These are phyloP conservation scores for Fusarium metavorans DNA, from an alignment of 2,329 filamentous ascomycete genomes.

Conservation along the genomic window DNA sequence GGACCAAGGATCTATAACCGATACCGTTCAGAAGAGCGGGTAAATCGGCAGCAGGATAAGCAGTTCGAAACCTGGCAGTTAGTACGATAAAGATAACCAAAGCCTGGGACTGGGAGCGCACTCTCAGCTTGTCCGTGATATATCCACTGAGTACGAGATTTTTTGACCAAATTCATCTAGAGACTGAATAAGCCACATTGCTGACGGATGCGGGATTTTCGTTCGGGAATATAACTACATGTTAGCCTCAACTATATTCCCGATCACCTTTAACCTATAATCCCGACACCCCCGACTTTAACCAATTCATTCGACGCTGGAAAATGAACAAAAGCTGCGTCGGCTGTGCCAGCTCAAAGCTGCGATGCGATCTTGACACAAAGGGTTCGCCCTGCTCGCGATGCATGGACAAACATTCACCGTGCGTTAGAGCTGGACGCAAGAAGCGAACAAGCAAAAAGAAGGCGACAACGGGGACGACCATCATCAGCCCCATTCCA, in stretches of 20 bases:
- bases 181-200: not conserved
- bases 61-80: not conserved
- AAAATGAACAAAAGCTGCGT: not conserved
- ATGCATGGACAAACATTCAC: not conserved
- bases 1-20: not conserved
- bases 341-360: not conserved
- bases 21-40: not conserved
- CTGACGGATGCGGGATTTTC: not conserved
- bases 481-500: not conserved
- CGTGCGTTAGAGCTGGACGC: not conserved
- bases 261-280: not conserved
- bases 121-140: not conserved
- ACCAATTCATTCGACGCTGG: not conserved
- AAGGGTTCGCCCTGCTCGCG: not conserved
- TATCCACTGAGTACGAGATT: not conserved
- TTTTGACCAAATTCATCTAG: not conserved
- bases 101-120: not conserved
- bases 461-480: not conserved
- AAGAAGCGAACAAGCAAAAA: not conserved
- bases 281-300: not conserved
- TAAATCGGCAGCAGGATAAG: not conserved
- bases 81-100: not conserved
- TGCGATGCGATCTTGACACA: not conserved
- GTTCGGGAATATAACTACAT: not conserved
- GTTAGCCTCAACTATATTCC: not conserved